phyloP scores from a whole-genome alignment of 2,329 filamentous ascomycete genomes.

The Alternaria sp. region DNA sequence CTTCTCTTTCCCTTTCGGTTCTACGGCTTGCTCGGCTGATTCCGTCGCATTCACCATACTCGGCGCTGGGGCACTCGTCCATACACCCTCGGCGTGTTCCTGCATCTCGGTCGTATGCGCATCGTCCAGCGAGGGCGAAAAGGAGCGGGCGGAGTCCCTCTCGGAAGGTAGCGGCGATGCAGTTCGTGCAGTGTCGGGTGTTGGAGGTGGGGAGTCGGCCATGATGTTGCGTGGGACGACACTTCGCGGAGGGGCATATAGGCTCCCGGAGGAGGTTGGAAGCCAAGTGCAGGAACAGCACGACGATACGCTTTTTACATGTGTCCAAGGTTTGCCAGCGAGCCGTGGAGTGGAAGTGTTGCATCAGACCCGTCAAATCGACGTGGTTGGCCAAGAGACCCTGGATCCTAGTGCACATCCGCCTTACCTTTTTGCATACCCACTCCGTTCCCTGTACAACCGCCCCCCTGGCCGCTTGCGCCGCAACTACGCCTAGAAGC shows the following conservation, averaged over 20 bases:
- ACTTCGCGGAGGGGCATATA: conserved; percentile 34
- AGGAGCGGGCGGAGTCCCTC: conserved; percentile 30
- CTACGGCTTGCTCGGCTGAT: conserved; percentile 47
- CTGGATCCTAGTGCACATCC: conserved; percentile 25
- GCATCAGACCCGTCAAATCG: conserved; percentile 24
- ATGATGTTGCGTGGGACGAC: conserved; percentile 43
- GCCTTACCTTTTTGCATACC: conserved; percentile 15
- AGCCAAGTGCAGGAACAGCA: conserved; percentile 33
- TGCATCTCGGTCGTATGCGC: conserved; percentile 27
- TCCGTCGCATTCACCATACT: conserved; percentile 15
- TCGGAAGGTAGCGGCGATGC: conserved; percentile 43
- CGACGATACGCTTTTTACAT: conserved; percentile 31
- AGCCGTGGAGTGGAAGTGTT: conserved; percentile 22
- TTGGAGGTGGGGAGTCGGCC: conserved; percentile 44
- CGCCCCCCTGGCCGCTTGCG: conserved; percentile 16
- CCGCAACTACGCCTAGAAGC: conserved; percentile 13
- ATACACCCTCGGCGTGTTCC: conserved; percentile 24
- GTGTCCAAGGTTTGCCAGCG: conserved; percentile 35
- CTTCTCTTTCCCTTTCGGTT: conserved; percentile 61
- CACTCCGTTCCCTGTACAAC: conserved; percentile 27
- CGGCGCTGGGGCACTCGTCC: conserved; percentile 20
- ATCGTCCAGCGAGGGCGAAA: conserved; percentile 36
- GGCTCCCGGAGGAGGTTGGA: conserved; percentile 37
- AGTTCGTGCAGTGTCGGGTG: conserved; percentile 39
- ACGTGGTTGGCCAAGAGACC: conserved; percentile 25